phyloP scores from a whole-genome alignment of 2,329 filamentous ascomycete species.

The Trichoderma harzianum region DNA sequence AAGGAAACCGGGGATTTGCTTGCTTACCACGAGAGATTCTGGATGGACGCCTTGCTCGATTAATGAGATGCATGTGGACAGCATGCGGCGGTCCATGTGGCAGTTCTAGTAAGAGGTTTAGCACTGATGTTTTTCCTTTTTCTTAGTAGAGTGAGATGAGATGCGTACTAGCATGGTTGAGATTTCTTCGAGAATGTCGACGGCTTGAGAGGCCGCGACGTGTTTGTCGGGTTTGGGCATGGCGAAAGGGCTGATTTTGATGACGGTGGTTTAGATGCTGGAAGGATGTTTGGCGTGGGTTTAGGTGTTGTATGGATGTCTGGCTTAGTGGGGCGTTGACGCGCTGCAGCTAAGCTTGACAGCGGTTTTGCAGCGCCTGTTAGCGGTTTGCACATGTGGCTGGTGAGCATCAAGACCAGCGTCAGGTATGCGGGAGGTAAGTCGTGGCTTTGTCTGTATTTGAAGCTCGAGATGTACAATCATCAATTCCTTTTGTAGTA shows the following conservation, averaged over 20 bases:
- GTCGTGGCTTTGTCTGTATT: background rate
- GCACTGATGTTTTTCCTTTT: background rate
- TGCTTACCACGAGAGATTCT: conserved; percentile 82
- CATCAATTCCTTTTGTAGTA: background rate
- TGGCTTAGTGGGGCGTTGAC: background rate
- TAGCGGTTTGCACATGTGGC: background rate
- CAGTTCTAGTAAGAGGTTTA: conserved; percentile 66
- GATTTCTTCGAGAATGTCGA: conserved; percentile 80
- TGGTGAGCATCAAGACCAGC: background rate
- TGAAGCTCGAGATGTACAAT: background rate
- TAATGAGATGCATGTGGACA: conserved; percentile 93
- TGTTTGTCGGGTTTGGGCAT: conserved; percentile 62
- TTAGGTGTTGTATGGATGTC: background rate
- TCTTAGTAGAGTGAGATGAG: background rate
- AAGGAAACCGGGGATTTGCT: background rate
- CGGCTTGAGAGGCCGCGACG: conserved; percentile 74
- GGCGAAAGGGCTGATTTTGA: conserved; percentile 24
- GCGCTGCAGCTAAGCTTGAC: background rate
- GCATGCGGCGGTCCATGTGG: conserved; percentile 80
- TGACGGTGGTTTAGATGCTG: background rate
- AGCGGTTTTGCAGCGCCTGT: background rate
- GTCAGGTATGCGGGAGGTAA: background rate
- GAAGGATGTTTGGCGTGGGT: background rate
- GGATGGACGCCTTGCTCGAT: conserved; percentile 98
- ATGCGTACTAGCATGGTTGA: conserved; percentile 77